phyloP scores from a whole-genome alignment of 257 asterid species.

The Scutellaria baicalensis region DNA sequence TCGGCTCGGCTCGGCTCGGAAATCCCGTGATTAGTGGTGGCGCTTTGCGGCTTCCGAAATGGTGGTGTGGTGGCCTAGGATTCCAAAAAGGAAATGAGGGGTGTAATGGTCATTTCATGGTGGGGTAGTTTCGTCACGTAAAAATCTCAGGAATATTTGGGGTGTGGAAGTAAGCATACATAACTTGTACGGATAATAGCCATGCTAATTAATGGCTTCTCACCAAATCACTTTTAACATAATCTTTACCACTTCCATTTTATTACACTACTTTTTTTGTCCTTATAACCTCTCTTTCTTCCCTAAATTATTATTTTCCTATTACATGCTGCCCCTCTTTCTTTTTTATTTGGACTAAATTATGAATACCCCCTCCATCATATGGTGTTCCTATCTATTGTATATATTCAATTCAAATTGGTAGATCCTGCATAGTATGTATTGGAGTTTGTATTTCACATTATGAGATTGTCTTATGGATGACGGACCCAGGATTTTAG shows the following conservation, averaged over 20 bases:
- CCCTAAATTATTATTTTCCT: too few species aligned
- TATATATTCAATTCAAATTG: too few species aligned
- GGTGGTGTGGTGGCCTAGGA: slow-evolving; percentile 6
- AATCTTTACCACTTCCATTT: not conserved
- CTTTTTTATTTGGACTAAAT: too few species aligned
- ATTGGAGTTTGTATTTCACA: too few species aligned
- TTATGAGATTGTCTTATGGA: too few species aligned
- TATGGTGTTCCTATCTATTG: too few species aligned
- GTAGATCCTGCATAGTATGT: too few species aligned
- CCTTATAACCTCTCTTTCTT: not conserved
- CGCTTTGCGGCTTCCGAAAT: slow-evolving; percentile 18
- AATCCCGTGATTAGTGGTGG: slow-evolving; percentile 25
- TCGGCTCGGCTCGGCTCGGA: not conserved
- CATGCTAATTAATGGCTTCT: slow-evolving; percentile 10
- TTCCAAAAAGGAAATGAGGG: slow-evolving; percentile 12
- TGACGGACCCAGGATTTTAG: too few species aligned
- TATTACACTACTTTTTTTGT: not conserved
- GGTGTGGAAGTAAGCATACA: not conserved
- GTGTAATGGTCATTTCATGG: slow-evolving; percentile 4
- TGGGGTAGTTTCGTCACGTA: slow-evolving; percentile 28
- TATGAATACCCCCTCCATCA: too few species aligned
- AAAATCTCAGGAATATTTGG: slow-evolving; percentile 16
- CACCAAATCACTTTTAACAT: not conserved
- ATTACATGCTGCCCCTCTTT: too few species aligned
- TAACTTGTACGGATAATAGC: slow-evolving; percentile 25